phyloP scores from a whole-genome alignment of 768 basidiomycete species.

The Tricholoma bakamatsutake region DNA sequence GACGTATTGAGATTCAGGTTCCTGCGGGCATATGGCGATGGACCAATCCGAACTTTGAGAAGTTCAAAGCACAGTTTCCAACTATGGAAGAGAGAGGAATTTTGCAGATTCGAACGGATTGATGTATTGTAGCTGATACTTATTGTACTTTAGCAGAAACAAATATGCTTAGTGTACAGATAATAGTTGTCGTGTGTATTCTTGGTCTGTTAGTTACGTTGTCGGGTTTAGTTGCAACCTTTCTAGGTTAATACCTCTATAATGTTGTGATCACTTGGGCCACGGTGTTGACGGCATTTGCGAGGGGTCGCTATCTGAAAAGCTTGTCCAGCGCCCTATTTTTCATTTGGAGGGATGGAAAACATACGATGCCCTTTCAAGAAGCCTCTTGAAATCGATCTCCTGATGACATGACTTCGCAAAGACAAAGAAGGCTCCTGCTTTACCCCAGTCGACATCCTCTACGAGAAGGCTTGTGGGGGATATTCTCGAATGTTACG shows the following conservation, averaged over 20 bases:
- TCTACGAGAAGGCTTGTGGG: not conserved
- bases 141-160: not conserved
- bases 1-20: not conserved
- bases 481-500: slow-evolving; percentile 13
- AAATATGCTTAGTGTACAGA: not conserved
- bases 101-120: not conserved
- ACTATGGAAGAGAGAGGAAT: not conserved
- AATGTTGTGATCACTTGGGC: slow-evolving; percentile 51
- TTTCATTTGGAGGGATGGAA: slow-evolving; percentile 54
- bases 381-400: slow-evolving; percentile 40
- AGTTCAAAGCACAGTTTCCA: not conserved
- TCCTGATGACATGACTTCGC: slow-evolving; percentile 31
- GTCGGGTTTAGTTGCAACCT: no score
- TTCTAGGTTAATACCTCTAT: not conserved
- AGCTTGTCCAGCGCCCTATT: slow-evolving; percentile 47
- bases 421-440: slow-evolving; percentile 47
- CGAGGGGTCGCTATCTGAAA: slow-evolving; percentile 35
- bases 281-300: slow-evolving; percentile 49
- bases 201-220: no score
- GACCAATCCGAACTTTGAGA: slow-evolving; percentile 1
- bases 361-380: slow-evolving; percentile 49
- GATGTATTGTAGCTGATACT: not conserved
- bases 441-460: slow-evolving; percentile 37
- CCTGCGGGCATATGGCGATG: not conserved
- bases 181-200: no score